Conservation (phyloP, 2,329 filamentous ascomycete species). For the Colletotrichum lupini region DNA sequence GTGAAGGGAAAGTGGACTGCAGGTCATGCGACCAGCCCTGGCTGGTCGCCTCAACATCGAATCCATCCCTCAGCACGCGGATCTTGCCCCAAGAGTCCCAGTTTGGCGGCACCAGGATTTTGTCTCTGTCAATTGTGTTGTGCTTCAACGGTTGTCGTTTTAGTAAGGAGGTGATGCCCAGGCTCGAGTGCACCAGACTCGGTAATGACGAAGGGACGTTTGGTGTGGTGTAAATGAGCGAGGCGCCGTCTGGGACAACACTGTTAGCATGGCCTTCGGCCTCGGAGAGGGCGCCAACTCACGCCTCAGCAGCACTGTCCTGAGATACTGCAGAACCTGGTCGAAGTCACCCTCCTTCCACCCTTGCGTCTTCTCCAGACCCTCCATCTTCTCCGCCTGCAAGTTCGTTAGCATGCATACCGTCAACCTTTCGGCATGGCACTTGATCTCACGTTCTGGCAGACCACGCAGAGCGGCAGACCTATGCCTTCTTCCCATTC, state of each 20-base stretch:
- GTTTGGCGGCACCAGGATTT: constrained; percentile 93
- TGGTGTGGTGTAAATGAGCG: constrained; percentile 85
- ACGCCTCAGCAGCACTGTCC: constrained; percentile 90
- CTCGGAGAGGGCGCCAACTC: constrained; percentile 47
- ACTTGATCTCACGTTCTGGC: constrained; percentile 78
- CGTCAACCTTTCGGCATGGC: no score
- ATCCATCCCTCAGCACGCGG: constrained; percentile 87
- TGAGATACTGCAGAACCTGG: constrained; percentile 90
- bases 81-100: constrained; percentile 99
- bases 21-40: constrained; percentile 89
- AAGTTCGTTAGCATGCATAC: constrained; percentile 38
- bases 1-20: constrained; percentile 62
- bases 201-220: constrained; percentile 82
- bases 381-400: constrained; percentile 88
- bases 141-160: constrained; percentile 84
- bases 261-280: constrained; percentile 38
- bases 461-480: constrained; percentile 91
- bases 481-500: constrained; percentile 94
- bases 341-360: constrained; percentile 99
- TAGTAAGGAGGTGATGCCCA: constrained; percentile 86
- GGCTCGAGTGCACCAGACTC: constrained; percentile 83
- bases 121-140: constrained; percentile 93
- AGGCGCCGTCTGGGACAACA: constrained; percentile 74
- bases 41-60: constrained; percentile 89
- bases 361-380: constrained; percentile 85